Evolutionary conservation across 352 stramenopile genomes (phyloP).

Genomic region (Thalassiosira hispida): DNA sequence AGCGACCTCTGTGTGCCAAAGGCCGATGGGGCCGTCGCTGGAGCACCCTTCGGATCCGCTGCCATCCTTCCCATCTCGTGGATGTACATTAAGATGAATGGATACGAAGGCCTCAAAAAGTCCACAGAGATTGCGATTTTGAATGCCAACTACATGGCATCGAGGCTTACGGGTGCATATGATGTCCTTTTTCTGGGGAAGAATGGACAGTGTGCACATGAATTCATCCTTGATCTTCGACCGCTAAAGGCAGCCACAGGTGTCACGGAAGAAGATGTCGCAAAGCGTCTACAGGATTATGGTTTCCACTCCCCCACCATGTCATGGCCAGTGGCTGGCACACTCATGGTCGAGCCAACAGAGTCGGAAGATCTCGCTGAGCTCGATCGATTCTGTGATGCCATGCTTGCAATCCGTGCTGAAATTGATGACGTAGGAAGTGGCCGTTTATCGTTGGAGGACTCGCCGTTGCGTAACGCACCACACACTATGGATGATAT

Average conservation of each 20-base stretch:
- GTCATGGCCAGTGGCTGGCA: slow-evolving; percentile 98
- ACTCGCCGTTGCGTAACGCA: slow-evolving; percentile 95
- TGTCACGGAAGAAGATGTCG: slow-evolving; percentile 97
- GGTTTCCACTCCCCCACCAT: slow-evolving; percentile 99
- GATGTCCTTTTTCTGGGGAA: slow-evolving; percentile 95
- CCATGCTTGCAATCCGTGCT: slow-evolving; percentile 94
- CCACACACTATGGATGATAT: slow-evolving; percentile 96
- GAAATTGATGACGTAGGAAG: slow-evolving; percentile 97
- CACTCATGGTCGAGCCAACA: slow-evolving; percentile 99
- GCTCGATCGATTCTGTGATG: slow-evolving; percentile 97
- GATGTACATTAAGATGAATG: slow-evolving; percentile 99
- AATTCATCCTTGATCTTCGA: slow-evolving; percentile 99
- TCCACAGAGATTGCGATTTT: slow-evolving; percentile 95
- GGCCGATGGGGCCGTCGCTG: slow-evolving; percentile 87
- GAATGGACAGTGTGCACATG: slow-evolving; percentile 98
- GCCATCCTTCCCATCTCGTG: slow-evolving; percentile 99
- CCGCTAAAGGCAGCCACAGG: slow-evolving; percentile 93
- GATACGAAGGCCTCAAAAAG: slow-evolving; percentile 92
- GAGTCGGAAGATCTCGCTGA: slow-evolving; percentile 98
- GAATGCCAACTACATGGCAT: slow-evolving; percentile 99
- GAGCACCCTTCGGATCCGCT: slow-evolving; percentile 96
- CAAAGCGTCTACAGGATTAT: slow-evolving; percentile 99
- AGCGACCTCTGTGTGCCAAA: slow-evolving; percentile 81
- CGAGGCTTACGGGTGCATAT: slow-evolving; percentile 92
- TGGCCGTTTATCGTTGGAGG: slow-evolving; percentile 89